phyloP scores from a whole-genome alignment of 768 basidiomycete genomes.

The Vararia minispora region DNA sequence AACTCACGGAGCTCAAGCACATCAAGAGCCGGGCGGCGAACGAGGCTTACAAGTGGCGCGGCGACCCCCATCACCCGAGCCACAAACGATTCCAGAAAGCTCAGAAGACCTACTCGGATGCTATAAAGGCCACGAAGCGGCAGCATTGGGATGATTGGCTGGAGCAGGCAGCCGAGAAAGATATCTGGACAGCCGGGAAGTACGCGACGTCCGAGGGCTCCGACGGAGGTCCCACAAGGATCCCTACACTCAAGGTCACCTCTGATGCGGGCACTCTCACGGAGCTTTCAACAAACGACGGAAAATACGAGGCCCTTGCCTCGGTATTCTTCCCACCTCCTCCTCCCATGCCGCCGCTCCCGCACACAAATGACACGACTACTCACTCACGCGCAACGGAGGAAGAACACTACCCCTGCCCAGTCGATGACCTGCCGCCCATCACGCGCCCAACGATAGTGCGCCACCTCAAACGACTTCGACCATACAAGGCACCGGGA shows the following conservation, averaged over 20 bases:
- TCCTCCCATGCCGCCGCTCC: neutral
- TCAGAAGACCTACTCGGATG: conserved; percentile 8
- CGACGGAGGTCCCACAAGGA: conserved; percentile 11
- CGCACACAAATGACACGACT: no score
- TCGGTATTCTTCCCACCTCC: conserved; percentile 18
- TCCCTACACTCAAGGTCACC: conserved; percentile 12
- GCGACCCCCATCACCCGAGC: conserved; percentile 1
- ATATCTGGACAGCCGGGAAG: conserved; percentile 14
- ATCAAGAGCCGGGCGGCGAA: conserved; percentile 4
- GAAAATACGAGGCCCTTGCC: conserved; percentile 14
- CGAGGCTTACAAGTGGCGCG: no score
- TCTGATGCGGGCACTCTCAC: neutral
- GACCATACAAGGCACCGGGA: conserved; percentile 17
- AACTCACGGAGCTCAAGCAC: conserved; percentile 4
- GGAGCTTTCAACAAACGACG: conserved; percentile 10
- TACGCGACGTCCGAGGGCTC: conserved; percentile 4
- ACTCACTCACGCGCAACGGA: neutral
- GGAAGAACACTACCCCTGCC: conserved; percentile 7
- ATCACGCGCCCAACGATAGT: conserved; percentile 12
- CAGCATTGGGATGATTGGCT: conserved; percentile 19
- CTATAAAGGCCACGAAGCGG: conserved; percentile 10
- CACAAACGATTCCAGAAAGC: conserved; percentile 5
- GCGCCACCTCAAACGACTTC: conserved; percentile 1
- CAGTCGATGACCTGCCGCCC: neutral
- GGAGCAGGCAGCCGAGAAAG: conserved; percentile 7